Evolutionary conservation across 129 eudicot species (phyloP).

Genomic region (Chrysanthemum makinoi): DNA sequence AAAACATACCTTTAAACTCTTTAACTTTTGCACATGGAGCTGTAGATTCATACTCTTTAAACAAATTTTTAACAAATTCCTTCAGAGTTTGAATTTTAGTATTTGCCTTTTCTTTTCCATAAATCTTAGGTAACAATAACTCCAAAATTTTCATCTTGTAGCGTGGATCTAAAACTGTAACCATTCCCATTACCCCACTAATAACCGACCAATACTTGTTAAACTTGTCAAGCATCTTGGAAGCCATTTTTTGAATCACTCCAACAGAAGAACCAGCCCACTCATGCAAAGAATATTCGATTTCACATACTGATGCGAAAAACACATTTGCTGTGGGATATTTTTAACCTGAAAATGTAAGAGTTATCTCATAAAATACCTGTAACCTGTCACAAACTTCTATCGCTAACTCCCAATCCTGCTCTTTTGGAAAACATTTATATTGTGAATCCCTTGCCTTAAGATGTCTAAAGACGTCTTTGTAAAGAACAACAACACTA

Average conservation of each 20-base stretch:
- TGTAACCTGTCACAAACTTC: constrained; percentile 4
- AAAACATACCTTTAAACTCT: background rate
- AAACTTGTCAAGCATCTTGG: background rate
- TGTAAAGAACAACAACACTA: background rate
- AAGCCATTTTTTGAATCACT: background rate
- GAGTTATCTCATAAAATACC: background rate
- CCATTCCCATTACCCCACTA: constrained; percentile 7
- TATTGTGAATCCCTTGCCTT: background rate
- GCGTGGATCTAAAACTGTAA: background rate
- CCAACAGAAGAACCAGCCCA: background rate
- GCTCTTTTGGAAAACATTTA: background rate
- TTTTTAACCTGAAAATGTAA: background rate
- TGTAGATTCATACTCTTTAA: constrained; percentile 1
- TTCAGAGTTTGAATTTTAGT: background rate
- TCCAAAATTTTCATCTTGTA: constrained; percentile 11
- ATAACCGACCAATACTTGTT: background rate
- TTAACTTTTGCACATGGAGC: background rate
- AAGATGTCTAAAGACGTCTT: background rate
- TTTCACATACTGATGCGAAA: background rate
- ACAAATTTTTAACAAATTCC: background rate
- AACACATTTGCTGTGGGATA: constrained; percentile 1
- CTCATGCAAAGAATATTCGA: constrained; percentile 1
- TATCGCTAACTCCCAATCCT: background rate
- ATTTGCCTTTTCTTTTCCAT: background rate
- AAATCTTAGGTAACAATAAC: background rate